Base-by-base conservation (phyloP, 306 rosid genomes). In the Senna tora region DNA sequence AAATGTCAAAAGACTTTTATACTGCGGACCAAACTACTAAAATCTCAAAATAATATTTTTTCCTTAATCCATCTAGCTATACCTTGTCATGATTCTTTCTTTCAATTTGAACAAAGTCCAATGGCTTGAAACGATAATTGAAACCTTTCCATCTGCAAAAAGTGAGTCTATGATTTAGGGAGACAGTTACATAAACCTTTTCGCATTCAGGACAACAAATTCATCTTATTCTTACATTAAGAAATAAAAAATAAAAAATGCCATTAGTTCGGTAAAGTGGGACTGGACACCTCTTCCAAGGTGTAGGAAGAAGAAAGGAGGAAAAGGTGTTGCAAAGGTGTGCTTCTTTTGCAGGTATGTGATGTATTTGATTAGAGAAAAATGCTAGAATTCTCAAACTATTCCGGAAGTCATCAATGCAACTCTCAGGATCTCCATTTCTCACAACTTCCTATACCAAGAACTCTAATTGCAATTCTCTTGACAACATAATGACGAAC, bases 101-200 rank as follows among this genome's bases (percentile, higher is more conserved):
- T 77, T 90, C 87, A 84, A 85, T 47, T 72, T 87, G 84, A 41
- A 86, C 84, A 60, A 79, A 38, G 72, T 92, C 87, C 69, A 85
- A 1, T 15, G 96, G 91, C 79, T 78, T 87, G 78, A 38, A 46
- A 41, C 72, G 84, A 77, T 72, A 65, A 78, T 76, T 90, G 77
- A 79, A 87, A 56, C 92, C 93, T 75, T 76, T 87, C 98, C 98
- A 93, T 47, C 98, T 93, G 71, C 4, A 47, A 65, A 67, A 45
- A 51, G 64, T 55, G 53, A 56, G 1, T 0, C 14, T 36, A 55
- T 34, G 4, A 9, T 46, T 71, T 32, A 50, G 17, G 22, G 15
- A 30, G 32, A 50, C 32, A 67, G 50, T 43, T 30, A 67, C 25
- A 28, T 45, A 34, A 32, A 17, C 43, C 15, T 76, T 38, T 53